Evolutionary conservation across 1,139 yeast species (phyloP), one percentile per base, ranked within the genome.

Genomic region (Magnusiomyces sp.): DNA sequence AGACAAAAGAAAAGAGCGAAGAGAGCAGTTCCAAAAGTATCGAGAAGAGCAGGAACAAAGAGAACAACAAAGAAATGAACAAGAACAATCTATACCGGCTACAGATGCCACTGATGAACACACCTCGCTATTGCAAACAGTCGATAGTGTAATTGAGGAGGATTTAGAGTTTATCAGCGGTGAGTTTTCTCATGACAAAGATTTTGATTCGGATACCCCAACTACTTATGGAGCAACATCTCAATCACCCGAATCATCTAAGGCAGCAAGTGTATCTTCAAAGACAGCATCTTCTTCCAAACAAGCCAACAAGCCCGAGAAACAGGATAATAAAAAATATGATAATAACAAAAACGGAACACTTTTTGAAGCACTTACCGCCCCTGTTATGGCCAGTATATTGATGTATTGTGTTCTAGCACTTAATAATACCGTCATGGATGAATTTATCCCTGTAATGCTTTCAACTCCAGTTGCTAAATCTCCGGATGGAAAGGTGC

Each of bases 391-490:
- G 11, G 34, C 46, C 10, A 23, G 44, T 13, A 70, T 76, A 42
- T 47, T 65, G 14, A 69, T 72, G 39, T 72, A 72, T 58, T 43
- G 44, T 4, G 13, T 51, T 4, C 70, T 75, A 52, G 66, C 77
- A 9, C 67, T 78, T 53, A 83, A 78, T 58, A 63, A 70, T n/a
- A 68, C 77, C 13, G 75, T 77, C 5, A 78, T 70, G 60, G 72
- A 71, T 47, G 85, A 81, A 61, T 77, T 81, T 54, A 64, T 79
- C 43, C 85, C 87, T 10, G 76, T 81, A 4, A 75, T 77, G 51
- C 64, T 80, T 20, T 81, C 84, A 0, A 70, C 79, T n/a, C 67
- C 71, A 38, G 65, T 75, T 45, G 65, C 60, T 38, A 29, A 39
- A 16, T 53, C 51, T 38, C 46, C 53, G 7, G 38, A 32, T 10